A percentile compares a stretch with the other conserved stretches of the same genome.
Conservation (phyloP, 768 basidiomycete species). For the Antrodiella citrinella region DNA sequence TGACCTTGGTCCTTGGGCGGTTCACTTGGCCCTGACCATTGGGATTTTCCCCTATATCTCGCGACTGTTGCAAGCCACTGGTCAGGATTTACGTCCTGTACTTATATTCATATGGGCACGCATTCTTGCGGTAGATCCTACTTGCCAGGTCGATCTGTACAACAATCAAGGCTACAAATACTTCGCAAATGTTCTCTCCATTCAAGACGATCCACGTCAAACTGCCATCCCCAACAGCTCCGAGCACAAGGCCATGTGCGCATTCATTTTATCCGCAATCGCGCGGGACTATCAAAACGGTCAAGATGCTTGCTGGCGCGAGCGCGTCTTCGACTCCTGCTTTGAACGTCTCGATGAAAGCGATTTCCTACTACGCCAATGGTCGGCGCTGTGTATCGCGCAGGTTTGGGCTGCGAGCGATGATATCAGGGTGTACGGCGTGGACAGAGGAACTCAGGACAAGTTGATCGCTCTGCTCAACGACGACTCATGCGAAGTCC, state of each 20-base stretch:
- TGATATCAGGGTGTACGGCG: conserved; percentile 79
- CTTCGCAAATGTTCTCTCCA: conserved; percentile 70
- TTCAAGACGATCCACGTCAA: conserved; percentile 49
- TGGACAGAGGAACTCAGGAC: conserved; percentile 74
- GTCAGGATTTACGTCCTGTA: conserved; percentile 92
- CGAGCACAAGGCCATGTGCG: conserved; percentile 98
- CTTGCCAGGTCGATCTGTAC: conserved; percentile 85
- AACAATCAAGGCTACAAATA: conserved; percentile 80
- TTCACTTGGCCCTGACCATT: conserved; percentile 89
- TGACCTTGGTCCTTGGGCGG: conserved; percentile 98
- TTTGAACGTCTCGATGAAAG: conserved; percentile 78
- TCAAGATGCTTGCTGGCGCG: conserved; percentile 77
- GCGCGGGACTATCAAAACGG: conserved; percentile 85
- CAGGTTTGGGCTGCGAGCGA: conserved; percentile 94
- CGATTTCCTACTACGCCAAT: conserved; percentile 90
- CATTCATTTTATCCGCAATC: conserved; percentile 87
- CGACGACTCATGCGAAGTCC: conserved; percentile 89
- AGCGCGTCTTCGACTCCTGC: conserved; percentile 81
- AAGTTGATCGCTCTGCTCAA: conserved; percentile 69
- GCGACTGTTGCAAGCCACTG: conserved; percentile 90
- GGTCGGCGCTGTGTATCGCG: conserved; percentile 88
- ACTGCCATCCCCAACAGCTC: conserved; percentile 76
- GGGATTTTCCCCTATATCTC: conserved; percentile 99
- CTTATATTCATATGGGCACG: conserved; percentile 99
- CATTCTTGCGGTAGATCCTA: conserved; percentile 92